Evolutionary conservation across 805 yeast genomes (phyloP).

Genomic region (Saccharomycopsis amapae): DNA sequence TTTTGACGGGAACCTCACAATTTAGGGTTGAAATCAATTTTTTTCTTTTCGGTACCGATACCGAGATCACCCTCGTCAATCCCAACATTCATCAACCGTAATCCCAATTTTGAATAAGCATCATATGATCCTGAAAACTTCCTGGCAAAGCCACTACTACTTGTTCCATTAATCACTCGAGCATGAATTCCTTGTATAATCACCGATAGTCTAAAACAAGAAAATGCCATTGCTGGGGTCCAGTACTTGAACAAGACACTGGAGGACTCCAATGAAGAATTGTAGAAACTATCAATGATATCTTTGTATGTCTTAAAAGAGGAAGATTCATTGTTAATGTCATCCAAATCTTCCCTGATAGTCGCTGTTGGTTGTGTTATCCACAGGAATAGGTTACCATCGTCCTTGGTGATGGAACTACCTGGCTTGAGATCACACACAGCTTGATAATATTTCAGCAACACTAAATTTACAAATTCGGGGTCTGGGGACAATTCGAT

Average conservation of each 20-base stretch:
- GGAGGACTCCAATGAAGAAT: too few species aligned
- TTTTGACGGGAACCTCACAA: too few species aligned
- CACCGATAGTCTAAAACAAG: conserved; percentile 46
- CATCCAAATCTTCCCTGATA: too few species aligned
- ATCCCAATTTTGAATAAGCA: conserved; percentile 4
- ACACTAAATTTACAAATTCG: too few species aligned
- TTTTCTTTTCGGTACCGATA: too few species aligned
- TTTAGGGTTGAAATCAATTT: too few species aligned
- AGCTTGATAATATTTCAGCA: conserved; percentile 22
- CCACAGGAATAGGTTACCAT: too few species aligned
- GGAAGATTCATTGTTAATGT: too few species aligned
- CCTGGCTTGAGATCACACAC: conserved; percentile 26
- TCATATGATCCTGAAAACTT: conserved; percentile 5
- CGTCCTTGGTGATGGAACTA: conserved; percentile 27
- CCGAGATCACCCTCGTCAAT: neutral
- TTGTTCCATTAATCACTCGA: conserved; percentile 11
- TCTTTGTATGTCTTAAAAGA: too few species aligned
- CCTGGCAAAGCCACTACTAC: conserved; percentile 10
- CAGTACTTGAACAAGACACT: conserved; percentile 28
- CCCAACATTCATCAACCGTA: conserved; percentile 3
- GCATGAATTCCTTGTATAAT: conserved; percentile 49
- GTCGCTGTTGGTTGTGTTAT: too few species aligned
- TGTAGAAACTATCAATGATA: too few species aligned
- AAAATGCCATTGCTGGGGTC: conserved; percentile 50
- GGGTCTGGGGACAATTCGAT: conserved; percentile 19